Evolutionary conservation across 2,329 filamentous ascomycete species (phyloP), one percentile per base, ranked within the genome.

Genomic region (Monosporascus sp.): DNA sequence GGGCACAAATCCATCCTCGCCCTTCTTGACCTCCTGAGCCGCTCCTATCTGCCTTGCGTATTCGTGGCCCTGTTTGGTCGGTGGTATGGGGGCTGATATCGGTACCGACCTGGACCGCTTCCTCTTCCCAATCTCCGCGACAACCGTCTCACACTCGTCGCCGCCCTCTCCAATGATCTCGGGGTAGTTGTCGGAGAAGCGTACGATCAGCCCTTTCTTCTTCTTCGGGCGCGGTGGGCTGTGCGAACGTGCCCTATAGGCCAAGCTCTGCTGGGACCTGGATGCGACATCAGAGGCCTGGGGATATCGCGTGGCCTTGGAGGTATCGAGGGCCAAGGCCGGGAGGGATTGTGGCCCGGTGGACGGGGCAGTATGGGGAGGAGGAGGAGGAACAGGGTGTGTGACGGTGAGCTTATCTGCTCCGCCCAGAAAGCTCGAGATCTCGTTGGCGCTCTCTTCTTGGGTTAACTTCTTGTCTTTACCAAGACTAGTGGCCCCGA

Each of bases 161-260:
- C 93, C 93, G 53, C 93, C 93, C 69, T 93, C 87, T 47, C 93
- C 93, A 64, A 97, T 97, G 56, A 96, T 72, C 47, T 90, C 87
- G 6, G 92, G 91, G 51, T 80, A 77, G 9, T 79, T 80, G 60
- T 89, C 83, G 50, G 80, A 81, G 63, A 97, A 97, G 52, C 78
- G 82, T 37, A 97, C 92, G 5, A 75, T 75, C 56, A 94, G 74
- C 9, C 87, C 87, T 69, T 89, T 68, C 25, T 63, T 53, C 48
- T 64, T 89, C 65, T 80, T 82, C 49, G 72, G 75, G 24, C 71
- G 72, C 22, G 72, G 72, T 27, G 76, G 73, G 57, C 73, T 78
- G 61, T 68, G 71, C 20, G 73, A 66, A 43, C 72, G 75, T 47
- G 70, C 62, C 20, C 72, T 72, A 17, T 75, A 62, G 37, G 73